Evolutionary conservation across 345 rosid genomes (phyloP), one percentile per base, ranked within the genome.

Genomic region (Aurinia saxatilis): DNA sequence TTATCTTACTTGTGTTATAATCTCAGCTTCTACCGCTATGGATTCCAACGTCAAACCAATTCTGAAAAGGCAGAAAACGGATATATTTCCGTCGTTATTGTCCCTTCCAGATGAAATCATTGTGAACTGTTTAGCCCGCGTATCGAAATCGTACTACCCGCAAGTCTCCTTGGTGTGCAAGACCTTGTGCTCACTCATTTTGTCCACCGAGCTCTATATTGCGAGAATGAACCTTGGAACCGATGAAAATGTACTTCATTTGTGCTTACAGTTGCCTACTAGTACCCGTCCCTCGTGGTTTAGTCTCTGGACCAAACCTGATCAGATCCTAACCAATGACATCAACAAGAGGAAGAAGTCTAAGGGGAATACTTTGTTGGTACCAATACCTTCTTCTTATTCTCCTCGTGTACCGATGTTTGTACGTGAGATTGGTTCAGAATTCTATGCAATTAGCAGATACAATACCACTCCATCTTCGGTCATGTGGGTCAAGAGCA

Each of bases 131-230:
- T 66, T 89, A 25, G 81, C 91, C 2, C 84, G 91, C 10, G 12
- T 81, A 44, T 85, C 91, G 7, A 72, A 81, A 34, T 71, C 72
- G 10, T 67, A 79, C 63, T 78, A 80, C 67, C 91, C 87, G 8
- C 45, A 44, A 21, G 91, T 89, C 48, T 73, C 76, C 10, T 54
- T 74, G 2, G 89, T 89, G 73, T 86, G 87, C 27, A 82, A 73
- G 23, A 31, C 84, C 42, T 70, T 89, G 56, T 75, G 55, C n/a
- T 67, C 82, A 33, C 67, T 81, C 45, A 37, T 89, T 61, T 74
- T 76, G 9, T 84, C 91, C 29, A 49, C 77, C 1, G 63, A 67
- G 50, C 71, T 82, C 65, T 78, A 63, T 2, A 6, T 0, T 0
- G 34, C 34, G 2, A 5, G 65, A 6, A n/a, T 21, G 5, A 30